Evolutionary conservation across 768 basidiomycete species (phyloP).

Genomic region (Xerocomellus dryophilus): DNA sequence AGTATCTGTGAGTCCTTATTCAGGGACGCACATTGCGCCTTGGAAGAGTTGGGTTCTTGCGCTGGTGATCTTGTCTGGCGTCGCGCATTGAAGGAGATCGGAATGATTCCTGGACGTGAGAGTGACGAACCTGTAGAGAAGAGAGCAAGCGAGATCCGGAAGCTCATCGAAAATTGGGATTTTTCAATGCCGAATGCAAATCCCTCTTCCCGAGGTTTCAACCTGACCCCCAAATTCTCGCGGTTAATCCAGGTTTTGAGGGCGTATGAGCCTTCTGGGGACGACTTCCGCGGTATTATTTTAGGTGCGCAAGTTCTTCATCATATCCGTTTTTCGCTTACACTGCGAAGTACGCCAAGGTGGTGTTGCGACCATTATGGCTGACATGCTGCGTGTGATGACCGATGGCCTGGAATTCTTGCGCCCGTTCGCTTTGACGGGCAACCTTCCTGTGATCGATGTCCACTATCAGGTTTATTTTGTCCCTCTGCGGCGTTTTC

Average conservation of each 20-base stretch:
- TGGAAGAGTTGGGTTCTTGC: constrained; percentile 60
- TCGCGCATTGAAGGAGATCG: constrained; percentile 42
- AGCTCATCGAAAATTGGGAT: constrained; percentile 55
- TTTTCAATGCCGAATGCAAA: constrained; percentile 65
- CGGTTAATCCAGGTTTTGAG: constrained; percentile 58
- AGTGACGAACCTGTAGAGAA: constrained; percentile 32
- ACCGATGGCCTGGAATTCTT: constrained; percentile 51
- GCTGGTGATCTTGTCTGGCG: constrained; percentile 73
- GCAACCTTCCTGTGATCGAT: constrained; percentile 35
- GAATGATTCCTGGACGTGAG: constrained; percentile 33
- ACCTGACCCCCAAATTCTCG: constrained; percentile 66
- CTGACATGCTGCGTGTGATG: constrained; percentile 55
- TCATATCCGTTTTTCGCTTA: constrained; percentile 34
- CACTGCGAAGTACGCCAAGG: constrained; percentile 47
- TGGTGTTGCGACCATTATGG: constrained; percentile 53
- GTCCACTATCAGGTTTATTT: constrained; percentile 32
- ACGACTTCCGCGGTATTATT: constrained; percentile 63
- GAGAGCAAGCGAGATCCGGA: constrained; percentile 28
- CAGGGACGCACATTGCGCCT: constrained; percentile 43
- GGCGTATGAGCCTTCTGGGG: constrained; percentile 50
- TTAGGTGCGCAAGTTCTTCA: constrained; percentile 46
- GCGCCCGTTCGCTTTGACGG: constrained; percentile 49
- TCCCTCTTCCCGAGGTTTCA: constrained; percentile 53
- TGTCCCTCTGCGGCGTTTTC: neutral
- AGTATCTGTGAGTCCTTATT: constrained; percentile 42